Base-by-base conservation (phyloP, 148 eudicot genomes). In the Chenopodium formosanum region DNA sequence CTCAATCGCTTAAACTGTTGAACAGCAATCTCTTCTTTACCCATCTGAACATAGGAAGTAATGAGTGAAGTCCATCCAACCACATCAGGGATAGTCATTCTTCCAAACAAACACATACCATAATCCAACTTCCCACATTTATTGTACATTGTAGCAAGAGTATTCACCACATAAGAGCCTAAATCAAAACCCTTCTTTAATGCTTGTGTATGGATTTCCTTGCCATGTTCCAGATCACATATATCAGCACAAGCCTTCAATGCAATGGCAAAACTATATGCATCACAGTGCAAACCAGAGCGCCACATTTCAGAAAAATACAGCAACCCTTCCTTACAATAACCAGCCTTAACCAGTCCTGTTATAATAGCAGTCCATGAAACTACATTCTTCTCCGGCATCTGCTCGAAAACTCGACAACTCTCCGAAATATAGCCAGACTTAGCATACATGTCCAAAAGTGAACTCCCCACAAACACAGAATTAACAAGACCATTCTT, bases 321-420 rank as follows among this genome's bases (percentile, higher is more conserved):
- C 78, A 74, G 60, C 83, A 95, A 81, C 6, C 92, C 98, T 78
- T 86, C 89, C 69, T 82, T 82, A 81, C 84, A 85, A 53, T 85
- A 82, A 70, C 98, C 97, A 19, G 88, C 84, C 69, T 85, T 92
- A 68, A 93, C 98, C 74, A 95, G 85, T 73, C 98, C 98, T 4
- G 94, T 88, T 79, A 95, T 95, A 53, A 91, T 80, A 50, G 97
- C 92, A 63, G 98, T 95, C 98, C 98, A 95, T 11, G 96, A 90
- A 72, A 93, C 96, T 11, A 92, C 96, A 89, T 95, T 95, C 75
- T 93, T 93, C 63, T 86, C 86, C 2, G 96, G 96, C 96, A 95
- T 92, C 84, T 92, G 92, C 74, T 88, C 90, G 77, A 95, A 95
- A 56, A 92, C 88, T 83, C 69, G 83, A 86, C 98, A 89, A 64